Base-by-base conservation (phyloP, 1,139 yeast species). In the Pichia inconspicua region DNA sequence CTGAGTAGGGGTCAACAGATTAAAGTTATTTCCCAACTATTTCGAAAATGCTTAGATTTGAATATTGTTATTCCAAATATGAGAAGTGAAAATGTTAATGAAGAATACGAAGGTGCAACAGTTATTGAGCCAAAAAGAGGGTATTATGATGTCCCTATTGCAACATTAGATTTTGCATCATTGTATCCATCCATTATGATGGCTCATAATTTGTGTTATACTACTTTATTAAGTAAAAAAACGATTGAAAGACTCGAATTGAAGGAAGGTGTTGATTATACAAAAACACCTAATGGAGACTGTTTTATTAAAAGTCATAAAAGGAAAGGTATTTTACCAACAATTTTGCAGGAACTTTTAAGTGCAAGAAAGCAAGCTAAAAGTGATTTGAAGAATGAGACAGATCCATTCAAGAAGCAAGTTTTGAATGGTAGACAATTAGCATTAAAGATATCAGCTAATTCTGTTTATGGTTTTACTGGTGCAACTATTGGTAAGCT, bases 161-260 rank as follows among this genome's bases (percentile, higher is more conserved):
- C 98, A 2, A 94, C 99, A 0, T 73, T 94, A 57, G 99, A 94
- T 82, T 94, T 94, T 77, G 89, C 96, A 56, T 88, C 97, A 43
- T 76, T 94, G 74, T 94, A 94, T 66, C 99, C 99, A 7, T 87
- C 97, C 52, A 94, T 94, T 61, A 94, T 94, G 97, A 92, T 92
- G 97, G 98, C 99, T 0, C 99, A 94, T 65, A 94, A 94, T 65
- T 72, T 94, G 51, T 94, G 99, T 66, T 94, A 94, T 66, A 92
- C 98, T 0, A 90, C 98, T 0, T 69, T 92, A 41, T 67, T 92
- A 47, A 84, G 78, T 56, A 79, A 77, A 53, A 78, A 76, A 41
- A 78, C 95, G 0, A 84, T 89, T 38, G 78, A 80, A 40, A 74
- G 85, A 43, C 73, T 84, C 51, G 72, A 72, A 0, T 69, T 94